Evolutionary conservation across 164 flowering plant species (phyloP).

Genomic region (Umbellularia californica): DNA sequence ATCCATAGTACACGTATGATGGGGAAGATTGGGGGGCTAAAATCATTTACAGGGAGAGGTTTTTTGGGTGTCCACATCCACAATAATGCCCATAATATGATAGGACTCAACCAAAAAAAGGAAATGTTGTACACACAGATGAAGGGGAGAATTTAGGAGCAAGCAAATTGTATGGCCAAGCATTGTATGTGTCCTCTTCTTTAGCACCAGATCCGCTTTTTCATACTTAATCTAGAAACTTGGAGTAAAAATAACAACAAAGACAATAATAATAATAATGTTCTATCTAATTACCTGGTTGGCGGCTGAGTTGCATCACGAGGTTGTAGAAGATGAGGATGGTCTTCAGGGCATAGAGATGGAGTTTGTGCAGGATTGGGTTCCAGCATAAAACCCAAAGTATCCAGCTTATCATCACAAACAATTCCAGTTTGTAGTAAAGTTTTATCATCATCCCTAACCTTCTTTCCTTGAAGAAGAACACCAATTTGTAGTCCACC

Average conservation of each 20-base stretch:
- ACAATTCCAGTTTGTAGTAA: conserved; percentile 76
- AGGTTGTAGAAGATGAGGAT: conserved; percentile 24
- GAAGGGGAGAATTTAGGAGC: no score
- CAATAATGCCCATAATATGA: no score
- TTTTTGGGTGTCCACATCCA: no score
- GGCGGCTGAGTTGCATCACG: conserved; percentile 37
- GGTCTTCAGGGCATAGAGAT: conserved; percentile 34
- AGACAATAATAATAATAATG: background rate
- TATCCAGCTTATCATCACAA: conserved; percentile 49
- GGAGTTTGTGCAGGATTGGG: conserved; percentile 42
- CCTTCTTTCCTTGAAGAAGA: conserved; percentile 75
- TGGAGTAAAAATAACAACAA: background rate
- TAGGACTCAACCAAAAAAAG: no score
- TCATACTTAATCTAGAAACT: background rate
- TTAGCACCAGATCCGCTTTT: background rate
- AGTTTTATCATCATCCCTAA: conserved; percentile 81
- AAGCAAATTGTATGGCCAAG: no score
- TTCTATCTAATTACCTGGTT: conserved; percentile 42
- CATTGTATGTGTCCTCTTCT: background rate
- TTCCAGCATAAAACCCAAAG: conserved; percentile 78
- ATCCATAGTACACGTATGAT: background rate
- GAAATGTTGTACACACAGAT: no score
- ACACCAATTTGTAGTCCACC: conserved; percentile 80
- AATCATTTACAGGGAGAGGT: no score
- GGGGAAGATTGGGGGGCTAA: no score